Percentiles rank a stretch among this genome's conserved stretches.
These are phyloP conservation scores for Didymella glomerata DNA, from an alignment of 2,329 filamentous ascomycete genomes.

Conservation along the genomic window DNA sequence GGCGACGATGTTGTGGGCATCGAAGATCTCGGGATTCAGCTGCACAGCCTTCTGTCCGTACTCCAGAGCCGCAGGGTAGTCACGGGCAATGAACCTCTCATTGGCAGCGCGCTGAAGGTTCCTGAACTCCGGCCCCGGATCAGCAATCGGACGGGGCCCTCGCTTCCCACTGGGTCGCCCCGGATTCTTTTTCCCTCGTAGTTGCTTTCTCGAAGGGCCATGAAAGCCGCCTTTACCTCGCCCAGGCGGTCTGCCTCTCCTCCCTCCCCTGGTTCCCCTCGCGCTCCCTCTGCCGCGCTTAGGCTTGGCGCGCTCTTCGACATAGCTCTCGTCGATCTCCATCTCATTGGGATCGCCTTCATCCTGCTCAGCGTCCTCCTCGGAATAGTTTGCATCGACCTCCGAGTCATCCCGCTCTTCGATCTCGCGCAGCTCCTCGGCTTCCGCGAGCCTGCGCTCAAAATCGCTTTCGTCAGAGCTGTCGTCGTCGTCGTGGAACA, in stretches of 20 bases:
- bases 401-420: slow-evolving; percentile 43
- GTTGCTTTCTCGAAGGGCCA: slow-evolving; percentile 25
- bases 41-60: slow-evolving; percentile 48
- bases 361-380: slow-evolving; percentile 44
- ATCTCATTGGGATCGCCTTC: slow-evolving; percentile 46
- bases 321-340: slow-evolving; percentile 40
- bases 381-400: slow-evolving; percentile 48
- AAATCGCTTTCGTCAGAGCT: slow-evolving; percentile 43
- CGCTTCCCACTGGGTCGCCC: slow-evolving; percentile 45
- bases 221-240: slow-evolving; percentile 37
- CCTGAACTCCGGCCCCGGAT: slow-evolving; percentile 76
- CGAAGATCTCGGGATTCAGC: slow-evolving; percentile 68
- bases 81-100: slow-evolving; percentile 69
- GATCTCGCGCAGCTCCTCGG: slow-evolving; percentile 39
- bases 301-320: slow-evolving; percentile 31
- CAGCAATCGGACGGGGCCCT: slow-evolving; percentile 65
- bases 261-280: slow-evolving; percentile 30
- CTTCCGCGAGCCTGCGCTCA: slow-evolving; percentile 39
- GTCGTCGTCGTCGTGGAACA: slow-evolving; percentile 35
- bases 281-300: slow-evolving; percentile 30
- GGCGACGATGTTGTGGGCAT: slow-evolving; percentile 67
- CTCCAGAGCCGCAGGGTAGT: slow-evolving; percentile 61
- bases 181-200: slow-evolving; percentile 35
- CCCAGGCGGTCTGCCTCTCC: slow-evolving; percentile 38
- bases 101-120: slow-evolving; percentile 72